Evolutionary conservation across 2,329 filamentous ascomycete genomes (phyloP).

Genomic region (Penicillium nordicum): DNA sequence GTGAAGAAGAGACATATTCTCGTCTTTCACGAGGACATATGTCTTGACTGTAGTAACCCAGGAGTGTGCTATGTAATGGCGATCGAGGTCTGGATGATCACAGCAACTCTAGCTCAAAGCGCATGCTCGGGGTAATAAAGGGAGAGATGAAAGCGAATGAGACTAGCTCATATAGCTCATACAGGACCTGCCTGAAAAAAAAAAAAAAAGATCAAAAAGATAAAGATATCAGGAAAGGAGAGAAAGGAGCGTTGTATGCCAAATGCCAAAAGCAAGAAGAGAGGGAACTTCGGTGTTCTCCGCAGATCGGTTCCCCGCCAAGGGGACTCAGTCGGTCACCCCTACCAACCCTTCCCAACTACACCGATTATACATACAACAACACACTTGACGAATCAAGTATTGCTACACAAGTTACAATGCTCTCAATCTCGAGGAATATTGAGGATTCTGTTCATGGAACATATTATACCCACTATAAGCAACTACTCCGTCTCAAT

Average conservation of each 20-base stretch:
- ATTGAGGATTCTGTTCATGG: too few relatives aligned
- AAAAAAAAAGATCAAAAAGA: slow-evolving; percentile 1
- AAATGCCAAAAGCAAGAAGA: background rate
- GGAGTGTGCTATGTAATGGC: background rate
- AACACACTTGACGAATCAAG: too few relatives aligned
- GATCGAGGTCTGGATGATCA: slow-evolving; percentile 4
- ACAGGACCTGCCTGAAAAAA: slow-evolving; percentile 36
- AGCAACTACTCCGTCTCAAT: background rate
- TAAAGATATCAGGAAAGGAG: slow-evolving; percentile 1
- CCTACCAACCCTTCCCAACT: background rate
- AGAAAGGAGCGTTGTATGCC: background rate
- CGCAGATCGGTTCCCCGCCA: slow-evolving; percentile 9
- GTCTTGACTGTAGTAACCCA: background rate
- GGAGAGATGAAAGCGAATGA: slow-evolving; percentile 11
- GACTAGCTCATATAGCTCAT: slow-evolving; percentile 13
- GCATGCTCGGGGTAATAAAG: slow-evolving; percentile 18
- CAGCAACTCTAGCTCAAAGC: background rate
- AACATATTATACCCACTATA: background rate
- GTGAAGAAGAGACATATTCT: slow-evolving; percentile 49
- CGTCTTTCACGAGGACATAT: background rate
- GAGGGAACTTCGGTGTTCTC: slow-evolving; percentile 16
- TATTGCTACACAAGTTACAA: background rate
- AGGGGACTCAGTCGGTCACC: background rate
- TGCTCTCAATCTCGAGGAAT: background rate
- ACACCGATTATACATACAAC: background rate